These are phyloP conservation scores for Kalanchoe fedtschenkoi DNA, from an alignment of 164 flowering plant species.

Conservation along the genomic window DNA sequence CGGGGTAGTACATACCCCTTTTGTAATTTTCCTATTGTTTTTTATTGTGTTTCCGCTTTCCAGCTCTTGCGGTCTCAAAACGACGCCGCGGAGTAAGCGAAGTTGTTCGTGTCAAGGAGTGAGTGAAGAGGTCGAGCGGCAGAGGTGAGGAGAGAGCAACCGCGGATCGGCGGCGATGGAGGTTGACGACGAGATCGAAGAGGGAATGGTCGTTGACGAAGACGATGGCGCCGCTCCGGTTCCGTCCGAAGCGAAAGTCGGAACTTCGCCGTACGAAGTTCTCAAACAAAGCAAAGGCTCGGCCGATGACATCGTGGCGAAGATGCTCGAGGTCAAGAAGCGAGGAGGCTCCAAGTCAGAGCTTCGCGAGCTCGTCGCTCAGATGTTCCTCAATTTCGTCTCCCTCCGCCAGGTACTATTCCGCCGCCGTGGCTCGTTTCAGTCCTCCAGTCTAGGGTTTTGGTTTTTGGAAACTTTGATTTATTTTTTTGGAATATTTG, in stretches of 20 bases:
- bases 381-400: slow-evolving; percentile 75
- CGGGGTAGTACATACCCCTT: too few relatives aligned
- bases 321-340: slow-evolving; percentile 66
- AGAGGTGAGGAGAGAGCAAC: neutral
- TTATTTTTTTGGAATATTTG: neutral
- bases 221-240: slow-evolving; percentile 3
- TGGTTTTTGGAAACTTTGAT: neutral
- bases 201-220: slow-evolving; percentile 16
- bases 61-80: too few relatives aligned
- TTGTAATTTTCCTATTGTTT: too few relatives aligned
- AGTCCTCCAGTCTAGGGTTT: neutral
- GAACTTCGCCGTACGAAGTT: slow-evolving; percentile 40
- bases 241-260: slow-evolving; percentile 15
- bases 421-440: neutral
- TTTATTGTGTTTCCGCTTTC: too few relatives aligned
- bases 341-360: slow-evolving; percentile 49
- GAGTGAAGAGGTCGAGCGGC: neutral
- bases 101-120: too few relatives aligned
- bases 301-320: slow-evolving; percentile 69
- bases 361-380: slow-evolving; percentile 65
- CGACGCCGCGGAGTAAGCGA: too few relatives aligned
- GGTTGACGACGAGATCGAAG: slow-evolving; percentile 22
- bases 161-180: slow-evolving; percentile 9
- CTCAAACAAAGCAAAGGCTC: slow-evolving; percentile 50
- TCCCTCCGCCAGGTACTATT: slow-evolving; percentile 66